A percentile compares a stretch with the other conserved stretches of the same genome.
These are phyloP conservation scores for Saccharomyces eubayanus DNA, from an alignment of 805 yeast genomes.

Conservation along the genomic window DNA sequence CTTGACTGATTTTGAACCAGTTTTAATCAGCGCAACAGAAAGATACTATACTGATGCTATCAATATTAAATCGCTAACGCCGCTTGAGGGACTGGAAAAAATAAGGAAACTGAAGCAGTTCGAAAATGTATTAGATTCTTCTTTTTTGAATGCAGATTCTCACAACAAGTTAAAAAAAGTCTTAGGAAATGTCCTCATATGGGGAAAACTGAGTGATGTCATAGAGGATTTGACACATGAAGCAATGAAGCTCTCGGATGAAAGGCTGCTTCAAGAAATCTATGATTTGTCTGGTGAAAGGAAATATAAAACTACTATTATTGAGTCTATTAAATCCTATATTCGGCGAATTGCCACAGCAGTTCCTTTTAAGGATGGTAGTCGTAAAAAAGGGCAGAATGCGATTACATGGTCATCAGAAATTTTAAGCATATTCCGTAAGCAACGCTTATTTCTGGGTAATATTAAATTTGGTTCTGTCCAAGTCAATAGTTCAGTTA, in stretches of 20 bases:
- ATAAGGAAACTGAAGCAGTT: conserved; percentile 47
- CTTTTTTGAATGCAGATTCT: conserved; percentile 20
- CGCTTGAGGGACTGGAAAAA: conserved; percentile 47
- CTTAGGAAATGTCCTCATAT: conserved; percentile 18
- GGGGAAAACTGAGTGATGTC: conserved; percentile 10
- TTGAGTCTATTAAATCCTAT: conserved; percentile 10
- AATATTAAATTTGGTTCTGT: conserved; percentile 43
- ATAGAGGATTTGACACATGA: conserved; percentile 7
- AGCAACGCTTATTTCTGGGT: conserved; percentile 41
- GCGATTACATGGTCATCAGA: conserved; percentile 65
- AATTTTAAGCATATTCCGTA: conserved; percentile 43
- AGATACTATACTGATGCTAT: conserved; percentile 46
- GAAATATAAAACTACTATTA: conserved; percentile 8
- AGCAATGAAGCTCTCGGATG: conserved; percentile 8
- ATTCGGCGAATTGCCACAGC: conserved; percentile 13
- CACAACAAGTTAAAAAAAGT: conserved; percentile 13
- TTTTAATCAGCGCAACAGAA: conserved; percentile 45
- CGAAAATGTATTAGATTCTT: conserved; percentile 41
- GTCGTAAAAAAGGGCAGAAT: conserved; percentile 35
- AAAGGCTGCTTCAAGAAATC: conserved; percentile 10
- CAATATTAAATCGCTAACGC: conserved; percentile 37
- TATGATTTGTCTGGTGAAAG: conserved; percentile 12
- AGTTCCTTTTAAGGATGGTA: conserved; percentile 8
- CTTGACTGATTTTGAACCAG: conserved; percentile 57
- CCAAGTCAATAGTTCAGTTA: neutral